Evolutionary conservation across 2,329 filamentous ascomycete species (phyloP).

Genomic region (Chaetomiaceae sp.): DNA sequence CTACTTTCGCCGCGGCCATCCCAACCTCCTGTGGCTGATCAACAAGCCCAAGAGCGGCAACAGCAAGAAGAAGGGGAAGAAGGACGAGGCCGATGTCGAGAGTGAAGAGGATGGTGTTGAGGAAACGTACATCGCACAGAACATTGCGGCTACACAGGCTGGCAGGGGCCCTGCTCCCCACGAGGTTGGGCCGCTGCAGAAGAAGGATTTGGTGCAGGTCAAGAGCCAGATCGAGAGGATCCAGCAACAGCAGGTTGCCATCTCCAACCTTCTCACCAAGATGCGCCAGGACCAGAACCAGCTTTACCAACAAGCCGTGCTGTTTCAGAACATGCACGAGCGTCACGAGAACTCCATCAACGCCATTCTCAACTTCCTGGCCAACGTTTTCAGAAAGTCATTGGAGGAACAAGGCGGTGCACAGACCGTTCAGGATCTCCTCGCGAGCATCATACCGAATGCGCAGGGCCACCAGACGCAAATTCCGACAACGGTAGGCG

Average conservation of each 20-base stretch:
- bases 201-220: conserved; percentile 72
- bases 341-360: conserved; percentile 99
- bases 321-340: conserved; percentile 87
- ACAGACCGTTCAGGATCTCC: conserved; percentile 78
- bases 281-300: conserved; percentile 82
- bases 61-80: conserved; percentile 53
- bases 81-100: conserved; percentile 63
- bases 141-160: conserved; percentile 13
- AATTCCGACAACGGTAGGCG: conserved; percentile 50
- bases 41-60: conserved; percentile 82
- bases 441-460: conserved; percentile 66
- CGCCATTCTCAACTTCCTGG: conserved; percentile 94
- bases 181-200: conserved; percentile 47
- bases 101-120: conserved; percentile 61
- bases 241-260: conserved; percentile 79
- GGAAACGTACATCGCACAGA: conserved; percentile 33
- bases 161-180: conserved; percentile 27
- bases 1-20: conserved; percentile 89
- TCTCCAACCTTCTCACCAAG: conserved; percentile 74
- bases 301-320: conserved; percentile 79
- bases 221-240: conserved; percentile 77
- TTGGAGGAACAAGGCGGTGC: conserved; percentile 74
- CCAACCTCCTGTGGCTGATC: conserved; percentile 91
- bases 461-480: conserved; percentile 34
- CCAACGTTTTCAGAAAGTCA: conserved; percentile 92